Base-by-base conservation (phyloP, 176 grass and related monocot genomes). In the Paspalum vaginatum region DNA sequence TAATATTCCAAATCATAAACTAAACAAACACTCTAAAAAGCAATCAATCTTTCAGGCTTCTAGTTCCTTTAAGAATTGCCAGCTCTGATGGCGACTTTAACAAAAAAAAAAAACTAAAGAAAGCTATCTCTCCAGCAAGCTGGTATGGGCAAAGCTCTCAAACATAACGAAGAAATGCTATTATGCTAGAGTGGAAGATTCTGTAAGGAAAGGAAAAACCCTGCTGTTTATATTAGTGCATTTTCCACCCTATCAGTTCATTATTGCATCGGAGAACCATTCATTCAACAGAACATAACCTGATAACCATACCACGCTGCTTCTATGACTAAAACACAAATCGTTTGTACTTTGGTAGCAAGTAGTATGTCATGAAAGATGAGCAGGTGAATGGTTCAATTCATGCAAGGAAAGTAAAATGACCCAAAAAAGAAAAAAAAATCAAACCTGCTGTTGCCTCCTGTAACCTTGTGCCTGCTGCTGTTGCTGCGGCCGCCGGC, bases 391-490 rank as follows among this genome's bases (percentile, higher is more conserved):
- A 68, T 39, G 75, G 21, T 40, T 44, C 64, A 65, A 22, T 61
- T 62, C 22, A 43, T 38, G 42, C 37, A 37, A 43, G 75, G 11
- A 32, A 32, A 63, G 13, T 8, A 26, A 22, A 80, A 20, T 20
- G 54, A 61, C 39, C 1, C 53, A 69, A 27, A 42, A 45, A 24
- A 18, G 0, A 7, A 15, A 11, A 68, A 47, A 42, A 12, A 24
- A 63, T 21, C 50, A 72, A 87, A 89, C 87, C 83, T 81, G 78
- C 21, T 81, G 77, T 17, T 89, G 87, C 78, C 59, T 71, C 56
- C 78, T 58, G 78, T 65, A 9, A 13, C 65, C 77, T 9, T 57
- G 82, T 32, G 56, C 55, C 50, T 85, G 84, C 17, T 79, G 83
- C 64, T 50, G 52, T 14, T 71, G 56, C 48, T 71, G 82, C 12